Evolutionary conservation across 768 basidiomycete species (phyloP).

Genomic region (Obba rivulosa): DNA sequence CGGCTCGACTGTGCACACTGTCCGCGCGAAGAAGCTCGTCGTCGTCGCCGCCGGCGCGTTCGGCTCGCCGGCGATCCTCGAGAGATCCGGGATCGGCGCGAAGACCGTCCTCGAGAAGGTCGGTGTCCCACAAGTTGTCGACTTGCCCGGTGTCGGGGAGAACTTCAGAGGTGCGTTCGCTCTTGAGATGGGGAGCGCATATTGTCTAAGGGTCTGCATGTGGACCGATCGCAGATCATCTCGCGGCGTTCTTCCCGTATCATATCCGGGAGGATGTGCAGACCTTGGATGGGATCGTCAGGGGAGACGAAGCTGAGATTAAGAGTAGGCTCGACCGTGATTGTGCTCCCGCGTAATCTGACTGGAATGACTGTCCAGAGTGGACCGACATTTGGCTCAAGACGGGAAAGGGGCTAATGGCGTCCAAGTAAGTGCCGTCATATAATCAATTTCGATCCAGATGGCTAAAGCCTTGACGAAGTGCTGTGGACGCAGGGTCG

Average conservation of each 20-base stretch:
- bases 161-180: conserved; percentile 28
- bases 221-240: conserved; percentile 25
- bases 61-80: conserved; percentile 47
- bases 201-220: background rate
- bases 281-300: conserved; percentile 45
- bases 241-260: conserved; percentile 26
- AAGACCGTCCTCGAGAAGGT: conserved; percentile 24
- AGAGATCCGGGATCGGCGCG: conserved; percentile 45
- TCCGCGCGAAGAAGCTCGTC: conserved; percentile 31
- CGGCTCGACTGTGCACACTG: conserved; percentile 8
- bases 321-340: conserved; percentile 31
- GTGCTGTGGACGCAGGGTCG: conserved; percentile 49
- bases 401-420: conserved; percentile 43
- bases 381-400: conserved; percentile 29
- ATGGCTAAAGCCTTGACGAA: conserved; percentile 14
- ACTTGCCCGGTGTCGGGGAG: conserved; percentile 40
- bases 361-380: conserved; percentile 16
- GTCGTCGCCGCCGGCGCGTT: conserved; percentile 37
- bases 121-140: conserved; percentile 27
- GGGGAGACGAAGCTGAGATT: conserved; percentile 32
- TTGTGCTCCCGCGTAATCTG: background rate
- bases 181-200: background rate
- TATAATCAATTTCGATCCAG: background rate
- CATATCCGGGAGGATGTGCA: conserved; percentile 38
- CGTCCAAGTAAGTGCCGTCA: conserved; percentile 41